Evolutionary conservation across 2,329 filamentous ascomycete species (phyloP), one percentile per base, ranked within the genome.

Genomic region (Lasiodiplodia hormozganensis): DNA sequence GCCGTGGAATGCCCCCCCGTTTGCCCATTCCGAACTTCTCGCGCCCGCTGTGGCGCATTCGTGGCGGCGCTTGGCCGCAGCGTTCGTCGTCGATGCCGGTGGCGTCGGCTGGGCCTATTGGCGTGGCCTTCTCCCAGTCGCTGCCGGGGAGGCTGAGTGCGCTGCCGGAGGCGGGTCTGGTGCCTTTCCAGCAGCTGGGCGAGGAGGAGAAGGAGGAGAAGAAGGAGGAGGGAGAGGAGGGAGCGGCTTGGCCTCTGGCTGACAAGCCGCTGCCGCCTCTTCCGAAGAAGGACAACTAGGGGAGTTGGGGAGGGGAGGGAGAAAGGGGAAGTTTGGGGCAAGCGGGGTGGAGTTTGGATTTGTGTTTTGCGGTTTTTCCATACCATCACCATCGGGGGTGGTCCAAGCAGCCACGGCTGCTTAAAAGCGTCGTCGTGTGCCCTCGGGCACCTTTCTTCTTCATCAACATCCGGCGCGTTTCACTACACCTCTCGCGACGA

Each of bases 221-320:
- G 11, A 21, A 36, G 6, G 31, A 47, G 1, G 43, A 47, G 7
- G 43, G n/a, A n/a, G 43, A 11, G 7, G 43, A 47, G 3, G 18
- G 10, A 7, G 34, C 7, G 10, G 34, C 16, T 23, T 62, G 58
- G 58, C 58, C 58, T 16, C 12, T 36, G 18, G 12, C 5, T 5
- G 60, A 64, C 8, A 64, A 64, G 60, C 43, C 28, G 21, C 47
- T 64, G 47, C 60, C 60, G 28, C 28, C 18, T 18, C 10, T 64
- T n/a, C 60, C 60, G n/a, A 25, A 31, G 40, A 28, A 49, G 7
- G 58, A 47, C 1, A 16, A 60, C 7, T 43, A 60, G 57, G 31
- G 5, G 12, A 34, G 16, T 0, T 12, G 52, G 28, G 5, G 14
- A n/a, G 31, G 31, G 1, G 31, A 34, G 6, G 25, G 31, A 11